Evolutionary conservation across 495 filamentous ascomycete genomes (phyloP).

Genomic region (Neurospora africana): DNA sequence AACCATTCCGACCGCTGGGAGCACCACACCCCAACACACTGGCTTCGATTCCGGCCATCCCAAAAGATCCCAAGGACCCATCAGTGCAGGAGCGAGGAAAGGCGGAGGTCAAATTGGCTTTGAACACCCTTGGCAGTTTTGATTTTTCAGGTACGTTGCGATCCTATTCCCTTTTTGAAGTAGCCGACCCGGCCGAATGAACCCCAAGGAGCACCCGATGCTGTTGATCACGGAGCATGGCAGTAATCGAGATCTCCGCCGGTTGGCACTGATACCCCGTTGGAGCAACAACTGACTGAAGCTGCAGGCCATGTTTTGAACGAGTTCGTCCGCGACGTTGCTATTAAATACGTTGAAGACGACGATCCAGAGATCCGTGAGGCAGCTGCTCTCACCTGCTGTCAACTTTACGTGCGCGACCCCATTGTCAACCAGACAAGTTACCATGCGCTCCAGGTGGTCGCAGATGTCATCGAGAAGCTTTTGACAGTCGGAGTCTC

Average conservation of each 20-base stretch:
- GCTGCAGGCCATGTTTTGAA: conserved; percentile 74
- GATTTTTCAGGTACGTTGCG: conserved; percentile 61
- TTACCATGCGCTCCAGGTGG: conserved; percentile 88
- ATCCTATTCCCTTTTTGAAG: not conserved
- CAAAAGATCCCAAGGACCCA: conserved; percentile 76
- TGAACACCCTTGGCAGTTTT: conserved; percentile 91
- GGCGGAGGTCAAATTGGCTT: conserved; percentile 78
- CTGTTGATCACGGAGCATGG: not conserved
- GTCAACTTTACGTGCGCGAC: conserved; percentile 90
- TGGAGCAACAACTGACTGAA: conserved; percentile 8
- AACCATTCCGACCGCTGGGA: conserved; percentile 82
- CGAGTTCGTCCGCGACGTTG: conserved; percentile 96
- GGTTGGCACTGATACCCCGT: not conserved
- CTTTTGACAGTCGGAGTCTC: conserved; percentile 89
- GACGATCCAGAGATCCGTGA: conserved; percentile 90
- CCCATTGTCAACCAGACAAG: conserved; percentile 97
- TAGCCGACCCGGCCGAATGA: not conserved
- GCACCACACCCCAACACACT: conserved; percentile 58
- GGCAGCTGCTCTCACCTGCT: conserved; percentile 91
- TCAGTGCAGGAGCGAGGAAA: conserved; percentile 63
- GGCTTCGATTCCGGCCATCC: conserved; percentile 64
- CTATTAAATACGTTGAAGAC: conserved; percentile 93
- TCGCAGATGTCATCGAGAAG: conserved; percentile 94
- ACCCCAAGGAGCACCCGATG: not conserved
- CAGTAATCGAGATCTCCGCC: not conserved